Evolutionary conservation across 2,329 filamentous ascomycete genomes (phyloP).

Genomic region (Sporothrix pseudoabietina): DNA sequence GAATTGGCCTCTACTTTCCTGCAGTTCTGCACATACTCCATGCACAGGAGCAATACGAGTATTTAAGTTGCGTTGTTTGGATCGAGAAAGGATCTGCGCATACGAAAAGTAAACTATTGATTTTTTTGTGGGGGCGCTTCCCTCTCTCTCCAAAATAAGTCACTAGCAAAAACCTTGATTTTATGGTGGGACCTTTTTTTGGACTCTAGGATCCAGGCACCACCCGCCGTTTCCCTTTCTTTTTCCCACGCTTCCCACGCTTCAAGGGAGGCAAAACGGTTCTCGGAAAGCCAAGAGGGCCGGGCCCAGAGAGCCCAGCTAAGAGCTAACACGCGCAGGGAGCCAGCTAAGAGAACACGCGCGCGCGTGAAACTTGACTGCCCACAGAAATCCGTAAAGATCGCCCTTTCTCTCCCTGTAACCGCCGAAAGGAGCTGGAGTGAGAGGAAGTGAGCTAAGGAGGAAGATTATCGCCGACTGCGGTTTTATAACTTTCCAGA

Average conservation of each 20-base stretch:
- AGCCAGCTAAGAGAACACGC: conserved; percentile 4
- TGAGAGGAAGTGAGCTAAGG: not conserved
- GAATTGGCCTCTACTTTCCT: not conserved
- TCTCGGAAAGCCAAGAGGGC: not conserved
- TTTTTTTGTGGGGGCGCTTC: not conserved
- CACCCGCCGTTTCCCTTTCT: not conserved
- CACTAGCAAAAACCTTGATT: conserved; percentile 2
- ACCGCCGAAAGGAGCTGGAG: not conserved
- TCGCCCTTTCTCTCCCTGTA: not conserved
- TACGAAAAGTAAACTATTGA: not conserved
- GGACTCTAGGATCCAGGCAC: not conserved
- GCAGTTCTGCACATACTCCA: not conserved
- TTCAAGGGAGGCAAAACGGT: not conserved
- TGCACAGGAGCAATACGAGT: not conserved
- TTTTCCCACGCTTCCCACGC: not conserved
- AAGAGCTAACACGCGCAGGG: not conserved
- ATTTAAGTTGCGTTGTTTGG: not conserved
- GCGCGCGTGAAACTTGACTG: not conserved
- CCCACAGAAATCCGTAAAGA: not conserved
- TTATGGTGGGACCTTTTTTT: not conserved
- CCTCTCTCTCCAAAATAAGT: not conserved
- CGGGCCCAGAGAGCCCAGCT: not conserved
- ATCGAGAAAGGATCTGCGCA: conserved; percentile 2
- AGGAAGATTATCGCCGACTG: not conserved
- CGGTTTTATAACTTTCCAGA: not conserved